phyloP scores from a whole-genome alignment of 2,329 filamentous ascomycete species.

The Claviceps sp. region DNA sequence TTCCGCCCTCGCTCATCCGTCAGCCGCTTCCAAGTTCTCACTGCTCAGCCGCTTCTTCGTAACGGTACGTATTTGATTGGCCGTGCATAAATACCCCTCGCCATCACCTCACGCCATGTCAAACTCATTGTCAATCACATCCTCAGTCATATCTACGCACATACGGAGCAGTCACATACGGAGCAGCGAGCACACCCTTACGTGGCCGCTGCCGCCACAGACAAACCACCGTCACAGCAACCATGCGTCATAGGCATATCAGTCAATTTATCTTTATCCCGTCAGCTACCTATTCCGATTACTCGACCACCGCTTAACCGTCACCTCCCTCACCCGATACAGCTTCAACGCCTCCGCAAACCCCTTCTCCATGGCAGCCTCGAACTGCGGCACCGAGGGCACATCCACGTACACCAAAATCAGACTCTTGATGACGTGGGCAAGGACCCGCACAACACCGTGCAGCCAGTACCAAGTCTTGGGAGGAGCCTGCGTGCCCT shows the following conservation, averaged over 20 bases:
- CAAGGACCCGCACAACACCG: constrained; percentile 76
- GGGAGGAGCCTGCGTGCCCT: constrained; percentile 34
- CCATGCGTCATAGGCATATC: neutral
- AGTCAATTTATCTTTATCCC: neutral
- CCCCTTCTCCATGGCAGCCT: constrained; percentile 33
- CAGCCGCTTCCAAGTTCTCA: too few relatives aligned
- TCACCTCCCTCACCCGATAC: constrained; percentile 70
- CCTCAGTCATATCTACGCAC: too few relatives aligned
- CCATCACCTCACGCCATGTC: too few relatives aligned
- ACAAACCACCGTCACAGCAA: too few relatives aligned
- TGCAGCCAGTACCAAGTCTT: constrained; percentile 74
- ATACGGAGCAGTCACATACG: too few relatives aligned
- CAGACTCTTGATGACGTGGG: constrained; percentile 80
- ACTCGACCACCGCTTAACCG: constrained; percentile 70
- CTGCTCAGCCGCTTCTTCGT: too few relatives aligned
- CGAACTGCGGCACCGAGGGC: constrained; percentile 48
- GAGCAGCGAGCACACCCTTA: too few relatives aligned
- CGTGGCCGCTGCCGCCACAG: too few relatives aligned
- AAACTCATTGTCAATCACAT: too few relatives aligned
- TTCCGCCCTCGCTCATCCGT: too few relatives aligned
- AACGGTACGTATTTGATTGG: too few relatives aligned
- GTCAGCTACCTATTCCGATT: constrained; percentile 49
- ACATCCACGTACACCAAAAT: constrained; percentile 87
- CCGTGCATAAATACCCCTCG: too few relatives aligned
- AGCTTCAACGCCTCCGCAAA: constrained; percentile 49